Base-by-base conservation (phyloP, 78 protist genomes). In the Chrysochromulina tobinii region DNA sequence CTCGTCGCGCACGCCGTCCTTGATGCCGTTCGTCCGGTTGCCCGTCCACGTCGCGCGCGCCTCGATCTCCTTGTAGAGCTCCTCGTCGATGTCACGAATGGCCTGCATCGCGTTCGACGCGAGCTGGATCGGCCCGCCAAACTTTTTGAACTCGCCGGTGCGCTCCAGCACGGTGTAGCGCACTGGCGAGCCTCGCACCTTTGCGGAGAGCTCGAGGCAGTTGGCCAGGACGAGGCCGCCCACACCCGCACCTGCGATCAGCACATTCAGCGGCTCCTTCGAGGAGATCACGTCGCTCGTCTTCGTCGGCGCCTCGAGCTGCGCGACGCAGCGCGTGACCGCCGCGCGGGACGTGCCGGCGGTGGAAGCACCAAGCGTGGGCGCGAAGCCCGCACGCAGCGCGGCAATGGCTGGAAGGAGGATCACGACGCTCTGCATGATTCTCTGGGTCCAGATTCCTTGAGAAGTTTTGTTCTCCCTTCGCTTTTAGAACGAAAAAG, bases 101-200 rank as follows among this genome's bases (percentile, higher is more conserved):
- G 6, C 1, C 38, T 21, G 61, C 61, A 77, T 12, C 85, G 85
- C 85, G 85, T 77, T 77, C 12, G 61, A 53, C 85, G 85, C 85
- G 61, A 77, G 85, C 85, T 77, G 85, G 85, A 77, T 77, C 48
- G 85, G 85, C 12, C 85, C 85, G 3, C 85, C 85, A 21, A 77
- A 77, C 61, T 1, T 7, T 53, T 77, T 77, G 61, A 77, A 77
- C 38, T 77, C 85, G 61, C 23, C 1, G 12, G 61, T 53, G 85
- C 85, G 85, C 85, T 77, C 85, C 38, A 77, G 57, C 23, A 77
- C 85, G 5, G 61, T 50, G 61, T 8, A 9, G 9, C 2, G 9
- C 38, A 77, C 61, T 1, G 61, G 85, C 61, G 58, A 25, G 12
- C 57, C 57, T 1, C 51, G 73, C 38, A 38, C 38, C 27, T 67